phyloP scores from a whole-genome alignment of 1,284 basidiomycete species.

The Wolfiporia cocos region DNA sequence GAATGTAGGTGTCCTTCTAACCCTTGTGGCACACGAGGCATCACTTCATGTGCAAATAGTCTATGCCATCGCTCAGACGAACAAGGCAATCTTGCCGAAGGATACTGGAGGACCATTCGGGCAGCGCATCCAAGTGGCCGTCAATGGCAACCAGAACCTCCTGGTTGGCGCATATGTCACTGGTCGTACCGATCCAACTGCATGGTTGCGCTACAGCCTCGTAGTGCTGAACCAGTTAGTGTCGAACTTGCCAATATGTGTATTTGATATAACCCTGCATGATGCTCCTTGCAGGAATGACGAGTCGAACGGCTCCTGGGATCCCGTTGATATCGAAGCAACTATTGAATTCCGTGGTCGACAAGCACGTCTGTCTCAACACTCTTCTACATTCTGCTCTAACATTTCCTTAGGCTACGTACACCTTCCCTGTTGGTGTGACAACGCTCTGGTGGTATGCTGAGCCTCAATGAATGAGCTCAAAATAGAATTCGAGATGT shows the following conservation, averaged over 20 bases:
- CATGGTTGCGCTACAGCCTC: constrained; percentile 60
- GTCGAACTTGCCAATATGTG: background rate
- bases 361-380: constrained; percentile 38
- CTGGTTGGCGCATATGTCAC: constrained; percentile 62
- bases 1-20: constrained; percentile 45
- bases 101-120: constrained; percentile 64
- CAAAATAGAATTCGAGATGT: too few species aligned
- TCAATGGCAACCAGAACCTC: constrained; percentile 58
- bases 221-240: constrained; percentile 57
- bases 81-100: constrained; percentile 64
- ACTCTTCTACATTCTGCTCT: background rate
- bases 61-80: constrained; percentile 69
- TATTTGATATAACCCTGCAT: constrained; percentile 4
- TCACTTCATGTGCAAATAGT: constrained; percentile 36
- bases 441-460: constrained; percentile 42
- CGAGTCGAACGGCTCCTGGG: constrained; percentile 43
- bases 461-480: background rate
- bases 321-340: constrained; percentile 51
- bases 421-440: constrained; percentile 63
- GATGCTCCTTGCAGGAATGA: constrained; percentile 36
- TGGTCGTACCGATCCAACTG: constrained; percentile 42
- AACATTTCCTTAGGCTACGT: constrained; percentile 39
- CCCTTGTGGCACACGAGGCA: background rate
- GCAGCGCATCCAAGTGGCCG: constrained; percentile 55
- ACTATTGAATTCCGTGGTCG: constrained; percentile 68